Percentiles rank a stretch among this genome's conserved stretches.
phyloP scores from a whole-genome alignment of 2,329 filamentous ascomycete species.

The Colletotrichum tropicicola region DNA sequence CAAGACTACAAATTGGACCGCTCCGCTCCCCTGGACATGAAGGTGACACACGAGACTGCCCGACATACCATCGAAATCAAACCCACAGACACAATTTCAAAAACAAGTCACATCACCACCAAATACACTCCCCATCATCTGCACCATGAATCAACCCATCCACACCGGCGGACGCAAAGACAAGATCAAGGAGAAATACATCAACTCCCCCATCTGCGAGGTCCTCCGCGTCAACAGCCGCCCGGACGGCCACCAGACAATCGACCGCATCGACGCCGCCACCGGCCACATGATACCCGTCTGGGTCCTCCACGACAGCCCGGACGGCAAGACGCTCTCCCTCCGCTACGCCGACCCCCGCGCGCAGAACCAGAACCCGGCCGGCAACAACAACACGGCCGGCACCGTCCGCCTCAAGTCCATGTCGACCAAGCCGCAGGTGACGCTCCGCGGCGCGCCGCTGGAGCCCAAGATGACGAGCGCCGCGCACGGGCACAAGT shows the following conservation, averaged over 20 bases:
- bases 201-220: background rate
- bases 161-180: background rate
- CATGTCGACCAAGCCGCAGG: background rate
- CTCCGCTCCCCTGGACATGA: too few species aligned
- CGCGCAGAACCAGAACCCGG: background rate
- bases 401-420: background rate
- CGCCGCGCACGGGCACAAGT: background rate
- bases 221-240: background rate
- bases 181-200: background rate
- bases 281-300: background rate
- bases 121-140: background rate
- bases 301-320: background rate
- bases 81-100: too few species aligned
- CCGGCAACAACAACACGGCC: background rate
- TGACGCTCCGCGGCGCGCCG: background rate
- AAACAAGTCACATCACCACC: too few species aligned
- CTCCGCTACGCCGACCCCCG: conserved; percentile 3
- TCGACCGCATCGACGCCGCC: conserved; percentile 7
- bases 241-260: background rate
- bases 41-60: too few species aligned
- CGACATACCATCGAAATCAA: too few species aligned
- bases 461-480: background rate
- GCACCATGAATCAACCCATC: background rate
- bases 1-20: too few species aligned
- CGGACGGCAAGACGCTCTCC: background rate